Base-by-base conservation (phyloP, 306 rosid species). In the Quercus engelmannii region DNA sequence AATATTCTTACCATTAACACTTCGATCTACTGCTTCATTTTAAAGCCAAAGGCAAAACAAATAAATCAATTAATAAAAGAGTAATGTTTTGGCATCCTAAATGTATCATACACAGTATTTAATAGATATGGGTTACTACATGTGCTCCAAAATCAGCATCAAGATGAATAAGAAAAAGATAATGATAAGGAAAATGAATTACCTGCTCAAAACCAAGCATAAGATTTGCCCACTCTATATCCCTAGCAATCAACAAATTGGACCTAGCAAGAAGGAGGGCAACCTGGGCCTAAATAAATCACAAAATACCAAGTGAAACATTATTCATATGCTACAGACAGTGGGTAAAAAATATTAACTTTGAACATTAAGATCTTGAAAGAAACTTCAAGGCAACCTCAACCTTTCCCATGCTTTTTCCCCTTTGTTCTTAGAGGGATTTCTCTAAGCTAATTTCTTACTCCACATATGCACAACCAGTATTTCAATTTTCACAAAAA, bases 141-240 rank as follows among this genome's bases (percentile, higher is more conserved):
- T 25, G 4, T n/a, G 38, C 6, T 59, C 57, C 5, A 31, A 31
- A 69, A 73, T 68, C 79, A 70, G 51, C 23, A 80, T 52, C 14
- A 31, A 65, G 46, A 30, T 1, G 7, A 31, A 35, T 4, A 11
- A 33, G 26, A 31, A 68, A 54, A 35, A 38, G 65, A 77, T n/a
- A 61, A 77, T 59, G 38, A 79, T 8, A 43, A 49, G 33, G 80
- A 75, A 28, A 70, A 79, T 83, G 63, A 68, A 71, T 71, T 76
- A 94, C 98, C 96, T 95, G 97, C 85, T 95, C 99, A 82, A 92
- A 94, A 69, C 99, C 99, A 78, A 92, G 65, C 3, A 89, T 88
- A 82, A 95, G 97, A 89, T 95, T 95, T 63, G 97, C 99, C 99
- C 99, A 95, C 87, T 95, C 99, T 21, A 92, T 89, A 83, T 91